phyloP scores from a whole-genome alignment of 2,329 filamentous ascomycete genomes.

The Nemania sp. region DNA sequence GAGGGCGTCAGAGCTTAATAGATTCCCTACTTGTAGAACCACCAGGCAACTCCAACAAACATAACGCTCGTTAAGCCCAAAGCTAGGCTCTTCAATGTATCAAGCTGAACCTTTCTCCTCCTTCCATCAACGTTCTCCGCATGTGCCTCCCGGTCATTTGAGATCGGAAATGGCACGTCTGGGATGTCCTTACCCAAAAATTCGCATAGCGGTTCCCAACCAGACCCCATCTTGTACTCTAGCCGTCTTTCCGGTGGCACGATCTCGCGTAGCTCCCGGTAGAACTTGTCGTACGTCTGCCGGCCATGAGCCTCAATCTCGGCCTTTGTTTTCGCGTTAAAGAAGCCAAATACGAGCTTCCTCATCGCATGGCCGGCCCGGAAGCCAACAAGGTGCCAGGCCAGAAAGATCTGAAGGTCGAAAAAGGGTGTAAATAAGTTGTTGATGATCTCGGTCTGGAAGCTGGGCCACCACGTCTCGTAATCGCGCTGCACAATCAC shows the following conservation, averaged over 20 bases:
- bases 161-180: constrained; percentile 15
- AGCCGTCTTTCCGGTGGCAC: constrained; percentile 19
- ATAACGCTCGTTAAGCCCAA: too few species aligned
- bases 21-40: too few species aligned
- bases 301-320: constrained; percentile 16
- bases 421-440: constrained; percentile 2
- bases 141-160: constrained; percentile 9
- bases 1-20: too few species aligned
- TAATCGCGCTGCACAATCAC: constrained; percentile 24
- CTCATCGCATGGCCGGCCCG: constrained; percentile 17
- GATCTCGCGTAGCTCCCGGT: background rate
- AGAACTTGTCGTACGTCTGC: constrained; percentile 20
- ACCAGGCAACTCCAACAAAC: too few species aligned
- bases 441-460: constrained; percentile 11
- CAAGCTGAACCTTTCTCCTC: too few species aligned
- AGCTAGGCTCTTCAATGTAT: too few species aligned
- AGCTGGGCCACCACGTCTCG: constrained; percentile 24
- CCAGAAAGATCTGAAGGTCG: constrained; percentile 2
- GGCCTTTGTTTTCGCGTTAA: background rate
- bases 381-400: constrained; percentile 7
- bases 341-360: constrained; percentile 23
- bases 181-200: constrained; percentile 24
- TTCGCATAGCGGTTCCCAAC: constrained; percentile 24
- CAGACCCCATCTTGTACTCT: constrained; percentile 23
- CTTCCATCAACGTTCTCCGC: background rate